Conservation (phyloP, 192 early-diverging fungal species). For the Haplosporangium gracile region DNA sequence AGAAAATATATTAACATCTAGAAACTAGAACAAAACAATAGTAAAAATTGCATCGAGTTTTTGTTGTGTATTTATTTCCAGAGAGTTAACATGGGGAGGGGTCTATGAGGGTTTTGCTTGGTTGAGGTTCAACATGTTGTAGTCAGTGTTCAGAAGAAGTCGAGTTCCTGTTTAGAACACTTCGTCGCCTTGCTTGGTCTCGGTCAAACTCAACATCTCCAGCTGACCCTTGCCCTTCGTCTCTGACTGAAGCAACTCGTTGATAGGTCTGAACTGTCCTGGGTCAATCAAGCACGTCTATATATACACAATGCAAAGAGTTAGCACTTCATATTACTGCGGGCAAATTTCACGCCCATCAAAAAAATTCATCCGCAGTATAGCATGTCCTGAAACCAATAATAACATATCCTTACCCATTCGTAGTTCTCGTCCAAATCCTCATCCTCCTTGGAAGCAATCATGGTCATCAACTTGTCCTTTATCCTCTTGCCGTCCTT, state of each 20-base stretch:
- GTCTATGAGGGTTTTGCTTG: background rate
- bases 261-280: constrained; percentile 87
- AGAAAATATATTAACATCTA: background rate
- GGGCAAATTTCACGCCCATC: background rate
- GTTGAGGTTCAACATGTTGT: background rate
- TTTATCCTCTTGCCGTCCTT: constrained; percentile 93
- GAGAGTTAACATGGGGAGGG: background rate
- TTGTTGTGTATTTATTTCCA: background rate
- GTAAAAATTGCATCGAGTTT: background rate
- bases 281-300: constrained; percentile 91
- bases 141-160: background rate
- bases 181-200: constrained; percentile 79
- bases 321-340: constrained; percentile 6
- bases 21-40: background rate
- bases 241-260: constrained; percentile 87
- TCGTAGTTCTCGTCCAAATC: constrained; percentile 87
- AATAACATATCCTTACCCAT: constrained; percentile 65
- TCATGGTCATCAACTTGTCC: constrained; percentile 74
- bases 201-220: constrained; percentile 87
- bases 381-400: constrained; percentile 5
- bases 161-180: constrained; percentile 54
- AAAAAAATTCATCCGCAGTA: background rate
- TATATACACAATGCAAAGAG: constrained; percentile 11
- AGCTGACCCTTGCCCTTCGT: constrained; percentile 91
- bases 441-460: constrained; percentile 81